Evolutionary conservation across 2,329 filamentous ascomycete species (phyloP).

Genomic region (Tympanopsis confertula): DNA sequence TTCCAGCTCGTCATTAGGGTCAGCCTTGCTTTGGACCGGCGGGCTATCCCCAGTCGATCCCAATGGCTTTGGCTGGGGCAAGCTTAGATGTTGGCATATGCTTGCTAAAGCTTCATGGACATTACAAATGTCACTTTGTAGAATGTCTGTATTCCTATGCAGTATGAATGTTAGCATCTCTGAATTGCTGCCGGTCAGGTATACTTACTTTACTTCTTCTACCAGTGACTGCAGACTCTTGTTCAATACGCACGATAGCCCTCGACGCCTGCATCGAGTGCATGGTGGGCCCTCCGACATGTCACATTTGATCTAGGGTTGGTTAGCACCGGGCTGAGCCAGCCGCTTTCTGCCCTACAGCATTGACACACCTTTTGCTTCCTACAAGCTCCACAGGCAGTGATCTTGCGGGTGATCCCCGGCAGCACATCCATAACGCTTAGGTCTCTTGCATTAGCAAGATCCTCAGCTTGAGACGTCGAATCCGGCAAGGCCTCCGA

Average conservation of each 20-base stretch:
- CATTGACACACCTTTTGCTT: background rate
- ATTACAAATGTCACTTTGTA: background rate
- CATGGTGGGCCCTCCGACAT: background rate
- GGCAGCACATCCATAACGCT: too few relatives aligned
- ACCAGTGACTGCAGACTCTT: background rate
- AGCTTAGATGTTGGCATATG: background rate
- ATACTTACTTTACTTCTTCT: background rate
- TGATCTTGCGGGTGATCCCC: background rate
- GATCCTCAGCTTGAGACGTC: background rate
- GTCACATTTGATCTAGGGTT: background rate
- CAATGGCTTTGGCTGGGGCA: background rate
- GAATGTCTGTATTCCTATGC: background rate
- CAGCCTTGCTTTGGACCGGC: background rate
- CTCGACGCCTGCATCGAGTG: background rate
- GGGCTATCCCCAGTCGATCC: background rate
- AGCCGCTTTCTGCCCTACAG: background rate
- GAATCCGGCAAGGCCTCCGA: background rate
- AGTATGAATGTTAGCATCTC: too few relatives aligned
- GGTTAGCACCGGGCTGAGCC: background rate
- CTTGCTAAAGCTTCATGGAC: background rate
- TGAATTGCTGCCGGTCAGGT: too few relatives aligned
- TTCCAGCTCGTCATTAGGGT: background rate
- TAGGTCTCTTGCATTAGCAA: background rate
- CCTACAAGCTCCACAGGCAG: background rate
- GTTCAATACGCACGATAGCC: background rate